A percentile compares a stretch with the other conserved stretches of the same genome.
phyloP scores from a whole-genome alignment of 495 filamentous ascomycete genomes.

The Neurospora sp. region DNA sequence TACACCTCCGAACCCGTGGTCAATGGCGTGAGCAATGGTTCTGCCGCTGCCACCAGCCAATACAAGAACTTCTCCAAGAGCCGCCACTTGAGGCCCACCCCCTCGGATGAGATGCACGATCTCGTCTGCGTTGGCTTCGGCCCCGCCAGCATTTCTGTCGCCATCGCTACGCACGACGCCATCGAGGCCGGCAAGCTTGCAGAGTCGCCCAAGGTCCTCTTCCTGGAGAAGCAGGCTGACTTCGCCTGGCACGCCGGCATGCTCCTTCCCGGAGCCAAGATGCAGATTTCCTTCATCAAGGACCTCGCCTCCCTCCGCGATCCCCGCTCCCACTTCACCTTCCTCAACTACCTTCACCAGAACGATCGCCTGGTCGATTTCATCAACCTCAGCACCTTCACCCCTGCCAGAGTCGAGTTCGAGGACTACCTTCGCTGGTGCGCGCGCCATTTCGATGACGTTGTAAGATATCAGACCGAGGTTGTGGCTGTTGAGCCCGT shows the following conservation, averaged over 20 bases:
- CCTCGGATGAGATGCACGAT: constrained; percentile 54
- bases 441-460: constrained; percentile 65
- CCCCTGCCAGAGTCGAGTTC: constrained; percentile 79
- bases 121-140: constrained; percentile 89
- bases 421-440: constrained; percentile 96
- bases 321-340: constrained; percentile 85
- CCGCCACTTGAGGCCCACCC: constrained; percentile 8
- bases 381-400: constrained; percentile 80
- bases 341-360: constrained; percentile 82
- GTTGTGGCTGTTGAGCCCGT: constrained; percentile 52
- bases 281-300: constrained; percentile 98
- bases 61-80: constrained; percentile 12
- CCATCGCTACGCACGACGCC: constrained; percentile 74
- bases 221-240: constrained; percentile 71
- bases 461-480: constrained; percentile 69
- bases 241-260: constrained; percentile 95
- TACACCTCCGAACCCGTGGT: constrained; percentile 3
- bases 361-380: constrained; percentile 76
- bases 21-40: neutral
- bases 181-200: constrained; percentile 31
- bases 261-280: constrained; percentile 83
- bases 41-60: neutral
- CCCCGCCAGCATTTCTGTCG: constrained; percentile 86
- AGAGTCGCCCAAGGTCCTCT: constrained; percentile 57
- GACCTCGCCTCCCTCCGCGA: constrained; percentile 84